Conservation (phyloP, 257 asterid genomes). For the Penstemon barbatus region DNA sequence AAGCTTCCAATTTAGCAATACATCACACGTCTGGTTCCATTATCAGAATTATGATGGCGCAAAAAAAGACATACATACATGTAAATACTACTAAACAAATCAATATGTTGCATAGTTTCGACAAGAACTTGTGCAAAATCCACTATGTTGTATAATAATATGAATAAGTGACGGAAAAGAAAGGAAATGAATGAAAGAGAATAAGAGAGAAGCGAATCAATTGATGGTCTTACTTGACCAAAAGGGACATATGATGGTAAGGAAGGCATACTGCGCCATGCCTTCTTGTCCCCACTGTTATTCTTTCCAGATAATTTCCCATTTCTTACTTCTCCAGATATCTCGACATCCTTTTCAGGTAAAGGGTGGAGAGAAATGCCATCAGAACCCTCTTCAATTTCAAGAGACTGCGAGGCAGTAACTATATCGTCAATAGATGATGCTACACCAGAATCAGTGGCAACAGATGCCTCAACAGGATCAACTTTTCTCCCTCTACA, state of each 20-base stretch:
- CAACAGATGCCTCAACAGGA: constrained; percentile 48
- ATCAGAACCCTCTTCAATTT: constrained; percentile 95
- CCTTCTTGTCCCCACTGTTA: constrained; percentile 49
- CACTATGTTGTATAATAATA: not conserved
- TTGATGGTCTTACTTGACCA: constrained; percentile 68
- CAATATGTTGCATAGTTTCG: not conserved
- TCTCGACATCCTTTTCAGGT: constrained; percentile 59
- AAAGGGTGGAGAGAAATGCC: constrained; percentile 90
- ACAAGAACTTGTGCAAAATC: not conserved
- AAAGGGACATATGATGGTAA: constrained; percentile 97
- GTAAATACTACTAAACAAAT: not conserved
- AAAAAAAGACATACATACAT: constrained; percentile 3
- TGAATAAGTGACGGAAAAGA: not conserved
- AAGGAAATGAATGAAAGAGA: not conserved
- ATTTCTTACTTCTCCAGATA: constrained; percentile 48
- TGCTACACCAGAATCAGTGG: constrained; percentile 49
- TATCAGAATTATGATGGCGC: constrained; percentile 4
- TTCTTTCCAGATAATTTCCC: constrained; percentile 52
- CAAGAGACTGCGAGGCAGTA: constrained; percentile 81
- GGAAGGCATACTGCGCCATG: constrained; percentile 81
- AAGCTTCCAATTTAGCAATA: constrained; percentile 14
- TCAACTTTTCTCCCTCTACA: constrained; percentile 53
- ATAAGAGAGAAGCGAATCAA: constrained; percentile 7
- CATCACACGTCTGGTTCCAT: constrained; percentile 16
- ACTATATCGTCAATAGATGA: constrained; percentile 67